Base-by-base conservation (phyloP, 352 stramenopile genomes). In the Phytophthora palmivora region DNA sequence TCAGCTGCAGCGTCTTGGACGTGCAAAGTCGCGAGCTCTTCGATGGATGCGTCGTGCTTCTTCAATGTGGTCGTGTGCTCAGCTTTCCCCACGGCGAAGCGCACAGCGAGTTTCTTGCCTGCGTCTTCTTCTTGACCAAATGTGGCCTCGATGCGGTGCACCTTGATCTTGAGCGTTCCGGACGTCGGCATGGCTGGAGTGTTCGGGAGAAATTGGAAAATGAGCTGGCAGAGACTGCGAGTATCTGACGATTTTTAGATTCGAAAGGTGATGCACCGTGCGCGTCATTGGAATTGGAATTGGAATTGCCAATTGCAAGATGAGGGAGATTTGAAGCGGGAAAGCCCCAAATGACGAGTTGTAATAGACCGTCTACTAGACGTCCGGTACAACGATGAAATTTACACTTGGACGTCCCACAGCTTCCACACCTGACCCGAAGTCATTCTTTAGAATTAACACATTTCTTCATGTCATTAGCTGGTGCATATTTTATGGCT, bases 11-110 rank as follows among this genome's bases (percentile, higher is more conserved):
- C 48, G 22, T 74, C 45, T 36, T 67, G 64, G 4, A 89, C 33
- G 22, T 63, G 58, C 26, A 87, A 69, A 46, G 69, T 67, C 37
- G 75, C 41, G 21, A 51, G 53, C 66, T 82, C 65, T 34, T 86
- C 65, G 32, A 86, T 61, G 16, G 32, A 6, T 21, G 47, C 57
- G 41, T 69, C 56, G 22, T 73, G 64, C 18, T 55, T 49, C 22
- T 63, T 65, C 54, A 66, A 76, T 45, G 58, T 70, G 55, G 71
- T 76, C 8, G 42, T 51, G 55, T 59, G 34, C 18, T 74, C 63
- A 34, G 45, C 47, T 11, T 56, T 61, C 6, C 63, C 63, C 16
- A 74, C 26, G 26, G 50, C 63, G 44, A 79, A 60, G 39, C 59
- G 60, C 46, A 80, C 56, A 10, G 58, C 64, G 19, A 66, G 34